phyloP scores from a whole-genome alignment of 176 grass and related monocot genomes.

The Avena atlantica region DNA sequence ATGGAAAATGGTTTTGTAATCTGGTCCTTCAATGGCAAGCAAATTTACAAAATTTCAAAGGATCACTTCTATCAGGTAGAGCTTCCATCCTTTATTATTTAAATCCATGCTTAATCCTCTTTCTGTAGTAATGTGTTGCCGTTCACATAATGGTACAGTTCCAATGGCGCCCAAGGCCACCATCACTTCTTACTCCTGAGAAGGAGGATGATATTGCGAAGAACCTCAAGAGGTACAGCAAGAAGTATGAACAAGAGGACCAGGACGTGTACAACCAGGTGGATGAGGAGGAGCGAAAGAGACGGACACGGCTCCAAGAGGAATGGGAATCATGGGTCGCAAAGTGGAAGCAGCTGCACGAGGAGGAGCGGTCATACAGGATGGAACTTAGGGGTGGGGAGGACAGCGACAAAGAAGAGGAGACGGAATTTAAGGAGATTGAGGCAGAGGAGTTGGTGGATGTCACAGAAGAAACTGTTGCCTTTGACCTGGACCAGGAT shows the following conservation, averaged over 20 bases:
- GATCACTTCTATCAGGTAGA: slow-evolving; percentile 95
- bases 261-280: slow-evolving; percentile 70
- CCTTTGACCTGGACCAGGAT: slow-evolving; percentile 70
- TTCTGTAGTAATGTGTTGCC: not conserved
- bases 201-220: slow-evolving; percentile 73
- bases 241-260: slow-evolving; percentile 86
- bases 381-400: slow-evolving; percentile 72
- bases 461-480: slow-evolving; percentile 62
- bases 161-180: slow-evolving; percentile 75
- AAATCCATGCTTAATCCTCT: not conserved
- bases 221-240: slow-evolving; percentile 82
- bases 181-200: slow-evolving; percentile 59
- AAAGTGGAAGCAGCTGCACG: slow-evolving; percentile 76
- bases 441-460: slow-evolving; percentile 77
- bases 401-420: slow-evolving; percentile 79
- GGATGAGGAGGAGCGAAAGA: slow-evolving; percentile 77
- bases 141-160: slow-evolving; percentile 59
- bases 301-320: slow-evolving; percentile 67
- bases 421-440: slow-evolving; percentile 89
- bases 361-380: slow-evolving; percentile 64
- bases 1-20: slow-evolving; percentile 95
- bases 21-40: slow-evolving; percentile 88
- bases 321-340: slow-evolving; percentile 81
- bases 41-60: slow-evolving; percentile 86
- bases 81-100: not conserved